Evolutionary conservation across 768 basidiomycete genomes (phyloP).

Genomic region (Podaxis carcinomalis): DNA sequence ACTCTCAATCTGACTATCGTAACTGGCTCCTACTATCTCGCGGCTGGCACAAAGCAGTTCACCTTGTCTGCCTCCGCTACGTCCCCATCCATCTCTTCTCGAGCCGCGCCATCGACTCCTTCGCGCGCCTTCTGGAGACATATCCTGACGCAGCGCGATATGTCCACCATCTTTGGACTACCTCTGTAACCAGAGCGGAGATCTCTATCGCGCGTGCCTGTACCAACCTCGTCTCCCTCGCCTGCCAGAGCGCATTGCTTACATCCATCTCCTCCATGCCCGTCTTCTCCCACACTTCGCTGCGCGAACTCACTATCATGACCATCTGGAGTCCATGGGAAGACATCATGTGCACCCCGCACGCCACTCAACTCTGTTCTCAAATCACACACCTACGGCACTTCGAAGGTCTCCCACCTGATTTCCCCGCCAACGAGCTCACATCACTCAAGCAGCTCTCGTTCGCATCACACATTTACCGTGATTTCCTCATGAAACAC

Average conservation of each 20-base stretch:
- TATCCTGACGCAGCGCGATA: neutral
- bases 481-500: conserved; percentile 9
- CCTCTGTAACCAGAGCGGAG: conserved; percentile 1
- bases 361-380: conserved; percentile 5
- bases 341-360: neutral
- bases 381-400: conserved; percentile 11
- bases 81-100: conserved; percentile 10
- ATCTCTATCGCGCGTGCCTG: conserved; percentile 6
- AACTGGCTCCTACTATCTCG: conserved; percentile 6
- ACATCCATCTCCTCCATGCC: conserved; percentile 2
- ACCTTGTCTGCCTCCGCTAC: conserved; percentile 6
- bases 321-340: conserved; percentile 12
- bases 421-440: conserved; percentile 10
- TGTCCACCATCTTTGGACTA: conserved; percentile 10
- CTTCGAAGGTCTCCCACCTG: conserved; percentile 8
- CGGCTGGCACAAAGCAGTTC: neutral
- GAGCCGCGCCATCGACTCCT: neutral
- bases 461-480: conserved; percentile 10
- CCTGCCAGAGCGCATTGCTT: conserved; percentile 5
- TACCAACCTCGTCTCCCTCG: conserved; percentile 9
- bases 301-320: conserved; percentile 11
- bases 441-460: conserved; percentile 9
- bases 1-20: conserved; percentile 7
- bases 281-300: conserved; percentile 4
- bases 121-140: neutral